Evolutionary conservation across 495 filamentous ascomycete species (phyloP), one percentile per base, ranked within the genome.

Genomic region (Penicillium goetzii): DNA sequence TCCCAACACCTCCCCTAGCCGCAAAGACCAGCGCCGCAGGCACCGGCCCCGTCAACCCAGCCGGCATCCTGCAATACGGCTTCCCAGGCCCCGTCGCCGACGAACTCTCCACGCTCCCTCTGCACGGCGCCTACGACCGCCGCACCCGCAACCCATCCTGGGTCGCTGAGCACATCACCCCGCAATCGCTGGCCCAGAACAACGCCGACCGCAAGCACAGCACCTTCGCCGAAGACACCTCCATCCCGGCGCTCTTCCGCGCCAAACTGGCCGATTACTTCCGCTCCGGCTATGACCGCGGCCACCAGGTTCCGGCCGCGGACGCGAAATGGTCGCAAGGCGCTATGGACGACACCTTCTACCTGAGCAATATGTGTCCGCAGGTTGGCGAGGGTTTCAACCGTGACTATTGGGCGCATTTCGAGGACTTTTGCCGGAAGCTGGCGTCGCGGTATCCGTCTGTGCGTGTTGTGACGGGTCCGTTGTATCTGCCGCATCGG

Each of bases 381-480:
- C 95, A 99, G 76, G 94, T 99, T 3, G 95, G 95, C 55, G 91
- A 95, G 72, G 95, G 95, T 32, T 99, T 99, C 81, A 99, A 99
- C 77, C 84, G 95, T 21, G 95, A 99, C 77, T 96, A 99, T 86
- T 99, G 95, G 95, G 88, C 96, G 56, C 96, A 98, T 72, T 93
- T 99, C 69, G 95, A 99, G 77, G 92, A 96, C 67, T 99, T 98
- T 75, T 97, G 96, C 76, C 86, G 95, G 3, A 81, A 91, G 9
- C 82, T 99, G 34, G 91, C 93, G 1, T 76, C 77, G 47, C 83
- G 78, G n/a, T 99, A 97, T 66, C 92, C 95, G 1, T 89, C 84
- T 26, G 93, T 99, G 34, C 86, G 95, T 8, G 88, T 99, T 68
- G 91, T 98, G 36, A 98, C 95, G 3, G 95, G 95, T 0, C 95